These are phyloP conservation scores for Trypanosoma lewisi DNA, from an alignment of 208 protist species.

Conservation along the genomic window DNA sequence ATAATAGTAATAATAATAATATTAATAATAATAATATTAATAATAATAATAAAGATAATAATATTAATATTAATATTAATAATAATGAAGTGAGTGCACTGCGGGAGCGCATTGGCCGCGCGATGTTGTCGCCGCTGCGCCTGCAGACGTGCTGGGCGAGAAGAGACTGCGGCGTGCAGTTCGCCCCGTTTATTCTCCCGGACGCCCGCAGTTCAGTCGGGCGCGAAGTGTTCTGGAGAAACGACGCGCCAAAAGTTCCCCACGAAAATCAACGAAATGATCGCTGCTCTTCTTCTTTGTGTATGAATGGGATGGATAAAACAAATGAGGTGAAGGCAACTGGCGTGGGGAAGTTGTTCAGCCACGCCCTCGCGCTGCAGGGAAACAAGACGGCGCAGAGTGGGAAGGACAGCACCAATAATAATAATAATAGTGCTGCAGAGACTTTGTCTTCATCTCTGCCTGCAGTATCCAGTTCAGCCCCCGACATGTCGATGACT, in stretches of 20 bases:
- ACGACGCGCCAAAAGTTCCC: conserved; percentile 37
- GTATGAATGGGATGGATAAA: no score
- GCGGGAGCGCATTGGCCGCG: conserved; percentile 30
- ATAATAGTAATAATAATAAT: background rate
- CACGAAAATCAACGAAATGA: background rate
- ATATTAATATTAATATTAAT: background rate
- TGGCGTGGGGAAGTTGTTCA: conserved; percentile 28
- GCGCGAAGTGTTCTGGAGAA: conserved; percentile 72
- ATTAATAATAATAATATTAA: background rate
- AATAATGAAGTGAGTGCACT: no score
- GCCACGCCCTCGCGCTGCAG: conserved; percentile 25
- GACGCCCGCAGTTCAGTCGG: conserved; percentile 43
- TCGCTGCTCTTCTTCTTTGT: background rate
- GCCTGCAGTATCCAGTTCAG: background rate
- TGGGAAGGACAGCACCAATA: background rate
- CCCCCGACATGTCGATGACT: no score
- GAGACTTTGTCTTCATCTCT: background rate
- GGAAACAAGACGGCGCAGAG: background rate
- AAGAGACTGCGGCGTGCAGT: conserved; percentile 50
- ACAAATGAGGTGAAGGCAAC: background rate
- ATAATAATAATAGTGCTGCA: no score
- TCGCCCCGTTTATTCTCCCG: conserved; percentile 48
- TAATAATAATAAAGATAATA: conserved; percentile 9
- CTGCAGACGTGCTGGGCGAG: conserved; percentile 49
- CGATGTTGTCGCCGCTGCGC: conserved; percentile 43